Evolutionary conservation across 768 basidiomycete species (phyloP).

Genomic region (Agrocybe praecox): DNA sequence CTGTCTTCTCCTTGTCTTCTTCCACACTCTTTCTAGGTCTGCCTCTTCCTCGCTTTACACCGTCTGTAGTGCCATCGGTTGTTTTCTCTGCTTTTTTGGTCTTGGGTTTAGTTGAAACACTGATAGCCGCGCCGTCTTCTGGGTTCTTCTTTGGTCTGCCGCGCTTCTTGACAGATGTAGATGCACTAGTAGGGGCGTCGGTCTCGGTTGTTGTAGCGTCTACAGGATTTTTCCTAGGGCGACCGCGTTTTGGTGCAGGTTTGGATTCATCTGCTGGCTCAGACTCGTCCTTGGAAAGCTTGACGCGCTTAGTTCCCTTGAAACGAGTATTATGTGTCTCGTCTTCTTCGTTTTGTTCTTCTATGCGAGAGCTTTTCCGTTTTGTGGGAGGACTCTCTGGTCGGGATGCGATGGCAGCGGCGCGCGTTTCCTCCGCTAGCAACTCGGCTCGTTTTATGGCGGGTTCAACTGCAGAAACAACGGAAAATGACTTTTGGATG

Average conservation of each 20-base stretch:
- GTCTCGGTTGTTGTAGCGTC: background rate
- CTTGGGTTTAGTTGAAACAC: background rate
- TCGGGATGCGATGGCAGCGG: background rate
- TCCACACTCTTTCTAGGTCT: constrained; percentile 3
- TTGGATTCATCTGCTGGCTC: background rate
- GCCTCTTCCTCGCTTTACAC: background rate
- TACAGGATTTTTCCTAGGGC: constrained; percentile 2
- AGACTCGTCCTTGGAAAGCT: constrained; percentile 12
- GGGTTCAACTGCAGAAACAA: constrained; percentile 13
- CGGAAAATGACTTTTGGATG: background rate
- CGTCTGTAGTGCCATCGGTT: background rate
- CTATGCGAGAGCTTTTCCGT: constrained; percentile 4
- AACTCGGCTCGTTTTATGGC: constrained; percentile 10
- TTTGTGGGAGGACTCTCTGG: constrained; percentile 4
- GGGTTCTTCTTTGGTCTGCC: constrained; percentile 12
- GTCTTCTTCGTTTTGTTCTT: constrained; percentile 10
- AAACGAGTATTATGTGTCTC: constrained; percentile 25
- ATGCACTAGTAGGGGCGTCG: background rate
- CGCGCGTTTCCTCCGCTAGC: constrained; percentile 2
- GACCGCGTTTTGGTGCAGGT: constrained; percentile 9
- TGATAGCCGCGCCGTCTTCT: background rate
- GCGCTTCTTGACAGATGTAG: constrained; percentile 1
- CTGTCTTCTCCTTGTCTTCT: background rate
- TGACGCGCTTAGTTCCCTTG: constrained; percentile 28
- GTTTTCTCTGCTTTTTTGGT: background rate